These are phyloP conservation scores for Globisporangium ultimum DNA, from an alignment of 352 stramenopile species.

Conservation along the genomic window DNA sequence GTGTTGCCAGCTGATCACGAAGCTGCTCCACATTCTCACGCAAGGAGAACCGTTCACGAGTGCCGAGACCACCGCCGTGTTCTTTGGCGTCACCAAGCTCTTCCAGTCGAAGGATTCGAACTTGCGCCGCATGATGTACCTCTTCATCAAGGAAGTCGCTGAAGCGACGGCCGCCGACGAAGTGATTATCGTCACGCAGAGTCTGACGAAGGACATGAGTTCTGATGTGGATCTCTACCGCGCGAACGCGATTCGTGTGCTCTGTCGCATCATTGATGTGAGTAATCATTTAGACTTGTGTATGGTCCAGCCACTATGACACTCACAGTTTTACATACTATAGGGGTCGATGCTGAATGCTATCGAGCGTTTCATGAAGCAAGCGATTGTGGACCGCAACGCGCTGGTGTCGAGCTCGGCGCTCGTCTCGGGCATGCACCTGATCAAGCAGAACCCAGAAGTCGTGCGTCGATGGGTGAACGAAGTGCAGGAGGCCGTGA, in stretches of 20 bases:
- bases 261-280: conserved; percentile 94
- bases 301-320: background rate
- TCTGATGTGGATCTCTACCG: conserved; percentile 97
- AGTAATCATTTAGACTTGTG: conserved; percentile 5
- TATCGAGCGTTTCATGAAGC: conserved; percentile 98
- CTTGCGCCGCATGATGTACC: conserved; percentile 98
- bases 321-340: background rate
- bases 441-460: conserved; percentile 93
- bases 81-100: conserved; percentile 99
- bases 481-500: conserved; percentile 96
- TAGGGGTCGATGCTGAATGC: conserved; percentile 85
- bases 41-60: conserved; percentile 96
- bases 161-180: conserved; percentile 89
- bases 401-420: conserved; percentile 95
- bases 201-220: conserved; percentile 99
- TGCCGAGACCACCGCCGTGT: conserved; percentile 96
- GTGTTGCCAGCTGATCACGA: conserved; percentile 99
- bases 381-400: conserved; percentile 99
- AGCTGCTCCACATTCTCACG: conserved; percentile 97
- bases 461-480: conserved; percentile 95
- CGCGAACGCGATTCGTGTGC: conserved; percentile 97
- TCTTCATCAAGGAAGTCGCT: conserved; percentile 99
- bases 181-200: conserved; percentile 99
- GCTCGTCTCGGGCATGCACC: conserved; percentile 94
- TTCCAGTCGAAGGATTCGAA: conserved; percentile 99